Evolutionary conservation across 1,284 basidiomycete genomes (phyloP).

Genomic region (Pholiota adiposa): DNA sequence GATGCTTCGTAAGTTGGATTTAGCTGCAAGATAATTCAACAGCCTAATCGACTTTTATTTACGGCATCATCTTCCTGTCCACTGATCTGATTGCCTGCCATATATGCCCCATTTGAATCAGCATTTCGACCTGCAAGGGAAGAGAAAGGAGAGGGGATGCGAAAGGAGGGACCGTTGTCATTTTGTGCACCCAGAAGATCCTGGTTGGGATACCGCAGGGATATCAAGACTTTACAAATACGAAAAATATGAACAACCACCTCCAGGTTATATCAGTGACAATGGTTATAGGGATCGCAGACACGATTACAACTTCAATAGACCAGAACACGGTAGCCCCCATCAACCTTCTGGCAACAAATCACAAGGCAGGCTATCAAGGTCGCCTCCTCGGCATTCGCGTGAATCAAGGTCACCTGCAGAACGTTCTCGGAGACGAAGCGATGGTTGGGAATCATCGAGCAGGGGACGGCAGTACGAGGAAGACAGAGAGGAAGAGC

Average conservation of each 20-base stretch:
- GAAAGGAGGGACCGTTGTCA: not conserved
- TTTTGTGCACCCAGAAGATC: slow-evolving; percentile 11
- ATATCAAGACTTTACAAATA: not conserved
- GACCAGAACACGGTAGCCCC: not conserved
- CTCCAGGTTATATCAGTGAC: not conserved
- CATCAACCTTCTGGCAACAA: not conserved
- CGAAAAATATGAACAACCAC: not conserved
- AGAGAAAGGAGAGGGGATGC: not conserved
- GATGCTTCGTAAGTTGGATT: slow-evolving; percentile 2
- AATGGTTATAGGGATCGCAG: not conserved
- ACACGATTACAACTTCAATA: not conserved
- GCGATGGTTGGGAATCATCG: slow-evolving; percentile 2
- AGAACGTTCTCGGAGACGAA: not conserved
- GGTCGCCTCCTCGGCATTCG: not conserved
- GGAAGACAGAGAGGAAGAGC: not conserved
- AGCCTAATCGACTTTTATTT: slow-evolving; percentile 1
- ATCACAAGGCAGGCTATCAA: not conserved
- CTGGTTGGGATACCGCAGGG: slow-evolving; percentile 3
- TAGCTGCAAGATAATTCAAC: not conserved
- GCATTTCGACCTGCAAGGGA: not conserved
- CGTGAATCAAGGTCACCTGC: not conserved
- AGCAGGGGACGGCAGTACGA: not conserved
- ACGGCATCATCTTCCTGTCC: slow-evolving; percentile 1
- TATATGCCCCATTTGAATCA: not conserved
- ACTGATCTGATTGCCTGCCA: not conserved